Conservation (phyloP, 306 rosid species). For the Prunus campanulata region DNA sequence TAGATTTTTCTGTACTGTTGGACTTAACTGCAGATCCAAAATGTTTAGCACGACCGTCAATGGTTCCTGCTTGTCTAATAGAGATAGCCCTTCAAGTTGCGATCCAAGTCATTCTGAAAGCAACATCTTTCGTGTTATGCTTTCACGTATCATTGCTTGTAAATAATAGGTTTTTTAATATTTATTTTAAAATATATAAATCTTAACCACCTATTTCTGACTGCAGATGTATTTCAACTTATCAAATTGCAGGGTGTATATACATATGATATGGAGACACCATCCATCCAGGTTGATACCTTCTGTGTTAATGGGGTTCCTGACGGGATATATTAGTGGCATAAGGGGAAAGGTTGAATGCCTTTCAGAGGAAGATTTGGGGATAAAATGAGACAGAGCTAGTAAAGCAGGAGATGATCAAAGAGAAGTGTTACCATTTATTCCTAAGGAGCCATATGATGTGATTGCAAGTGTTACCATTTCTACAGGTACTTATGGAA, state of each 20-base stretch:
- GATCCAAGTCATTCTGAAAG: background rate
- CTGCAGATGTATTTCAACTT: slow-evolving; percentile 15
- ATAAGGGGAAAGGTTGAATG: slow-evolving; percentile 81
- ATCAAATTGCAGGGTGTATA: slow-evolving; percentile 61
- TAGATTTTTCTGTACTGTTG: background rate
- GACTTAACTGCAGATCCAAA: background rate
- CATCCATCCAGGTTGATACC: slow-evolving; percentile 74
- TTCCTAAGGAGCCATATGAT: slow-evolving; percentile 73
- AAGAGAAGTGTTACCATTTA: slow-evolving; percentile 68
- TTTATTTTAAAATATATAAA: background rate
- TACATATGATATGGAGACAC: slow-evolving; percentile 56
- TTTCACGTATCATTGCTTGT: background rate
- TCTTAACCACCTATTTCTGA: slow-evolving; percentile 5
- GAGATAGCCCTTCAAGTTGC: background rate
- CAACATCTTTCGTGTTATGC: background rate
- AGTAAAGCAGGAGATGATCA: background rate
- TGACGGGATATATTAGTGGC: slow-evolving; percentile 70
- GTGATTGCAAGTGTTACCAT: slow-evolving; percentile 28
- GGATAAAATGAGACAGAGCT: slow-evolving; percentile 35
- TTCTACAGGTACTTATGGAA: slow-evolving; percentile 55
- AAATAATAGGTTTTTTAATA: background rate
- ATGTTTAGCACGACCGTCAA: background rate
- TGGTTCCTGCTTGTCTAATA: background rate
- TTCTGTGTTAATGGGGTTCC: slow-evolving; percentile 57
- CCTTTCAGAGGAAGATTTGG: slow-evolving; percentile 45